Percentiles rank a stretch among this genome's conserved stretches.
These are phyloP conservation scores for Xylaria polymorpha DNA, from an alignment of 2,329 filamentous ascomycete genomes.

Conservation along the genomic window DNA sequence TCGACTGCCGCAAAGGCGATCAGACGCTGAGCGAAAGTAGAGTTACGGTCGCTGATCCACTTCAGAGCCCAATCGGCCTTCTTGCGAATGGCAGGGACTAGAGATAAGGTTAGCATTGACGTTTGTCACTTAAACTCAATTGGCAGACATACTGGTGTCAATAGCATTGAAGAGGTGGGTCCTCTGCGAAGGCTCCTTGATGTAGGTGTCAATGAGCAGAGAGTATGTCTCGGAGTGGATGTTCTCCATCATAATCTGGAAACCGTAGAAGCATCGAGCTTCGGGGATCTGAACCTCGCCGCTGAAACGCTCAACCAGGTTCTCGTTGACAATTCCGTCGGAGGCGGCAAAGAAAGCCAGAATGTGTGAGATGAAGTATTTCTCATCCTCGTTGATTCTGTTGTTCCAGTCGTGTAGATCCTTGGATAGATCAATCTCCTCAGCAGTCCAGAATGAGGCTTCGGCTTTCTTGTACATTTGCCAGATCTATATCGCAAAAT, in stretches of 20 bases:
- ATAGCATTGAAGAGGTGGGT: slow-evolving; percentile 98
- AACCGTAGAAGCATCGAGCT: slow-evolving; percentile 99
- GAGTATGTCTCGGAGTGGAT: slow-evolving; percentile 99
- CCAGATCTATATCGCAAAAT: slow-evolving; percentile 78
- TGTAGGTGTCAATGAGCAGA: slow-evolving; percentile 98
- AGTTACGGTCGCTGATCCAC: slow-evolving; percentile 95
- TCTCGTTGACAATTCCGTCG: slow-evolving; percentile 99
- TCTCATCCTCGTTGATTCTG: slow-evolving; percentile 94
- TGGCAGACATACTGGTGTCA: slow-evolving; percentile 80
- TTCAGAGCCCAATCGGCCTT: slow-evolving; percentile 98
- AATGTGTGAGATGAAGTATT: slow-evolving; percentile 98
- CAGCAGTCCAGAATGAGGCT: slow-evolving; percentile 99
- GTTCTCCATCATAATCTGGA: slow-evolving; percentile 99
- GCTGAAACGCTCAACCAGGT: slow-evolving; percentile 97
- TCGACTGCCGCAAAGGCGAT: slow-evolving; percentile 98
- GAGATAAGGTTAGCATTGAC: slow-evolving; percentile 38
- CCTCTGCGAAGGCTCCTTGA: slow-evolving; percentile 95
- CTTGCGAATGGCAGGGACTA: slow-evolving; percentile 95
- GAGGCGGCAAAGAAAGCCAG: slow-evolving; percentile 99
- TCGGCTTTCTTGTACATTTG: slow-evolving; percentile 99
- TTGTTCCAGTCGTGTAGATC: slow-evolving; percentile 99
- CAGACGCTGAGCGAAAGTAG: slow-evolving; percentile 93
- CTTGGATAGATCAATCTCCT: slow-evolving; percentile 99
- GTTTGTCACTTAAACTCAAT: not conserved
- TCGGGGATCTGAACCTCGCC: slow-evolving; percentile 96